Evolutionary conservation across 352 stramenopile species (phyloP).

Genomic region (Phytophthora chlamydospora): DNA sequence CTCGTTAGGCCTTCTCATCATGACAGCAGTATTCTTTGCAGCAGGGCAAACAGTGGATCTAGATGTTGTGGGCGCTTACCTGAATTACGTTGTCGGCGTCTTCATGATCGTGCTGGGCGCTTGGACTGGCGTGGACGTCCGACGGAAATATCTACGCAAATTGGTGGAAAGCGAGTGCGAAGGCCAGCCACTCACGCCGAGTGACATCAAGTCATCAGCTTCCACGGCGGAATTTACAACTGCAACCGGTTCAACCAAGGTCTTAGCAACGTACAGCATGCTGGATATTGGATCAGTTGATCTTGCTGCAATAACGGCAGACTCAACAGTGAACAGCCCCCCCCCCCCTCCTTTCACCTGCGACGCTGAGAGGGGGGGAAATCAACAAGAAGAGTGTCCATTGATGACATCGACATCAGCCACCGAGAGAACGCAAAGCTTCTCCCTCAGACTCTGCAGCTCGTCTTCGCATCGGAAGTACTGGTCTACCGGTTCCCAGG

Average conservation of each 20-base stretch:
- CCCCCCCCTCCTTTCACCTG: too few relatives aligned
- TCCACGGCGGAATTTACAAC: background rate
- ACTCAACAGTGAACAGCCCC: too few relatives aligned
- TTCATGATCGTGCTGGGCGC: slow-evolving; percentile 70
- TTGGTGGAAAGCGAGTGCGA: slow-evolving; percentile 31
- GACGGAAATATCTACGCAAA: slow-evolving; percentile 42
- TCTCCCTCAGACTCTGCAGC: too few relatives aligned
- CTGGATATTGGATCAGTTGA: too few relatives aligned
- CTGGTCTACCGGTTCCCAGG: background rate
- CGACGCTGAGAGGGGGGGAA: too few relatives aligned
- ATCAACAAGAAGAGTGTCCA: too few relatives aligned
- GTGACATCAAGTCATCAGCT: background rate
- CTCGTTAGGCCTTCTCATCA: slow-evolving; percentile 81
- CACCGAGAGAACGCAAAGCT: too few relatives aligned
- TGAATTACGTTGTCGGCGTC: slow-evolving; percentile 61
- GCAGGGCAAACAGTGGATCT: slow-evolving; percentile 43
- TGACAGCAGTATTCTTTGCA: slow-evolving; percentile 75
- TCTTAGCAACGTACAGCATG: too few relatives aligned
- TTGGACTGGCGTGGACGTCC: slow-evolving; percentile 47
- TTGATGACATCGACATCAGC: too few relatives aligned
- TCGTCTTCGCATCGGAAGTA: too few relatives aligned
- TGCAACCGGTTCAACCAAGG: too few relatives aligned
- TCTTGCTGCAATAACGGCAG: too few relatives aligned
- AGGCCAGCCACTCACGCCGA: background rate
- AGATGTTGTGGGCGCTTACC: slow-evolving; percentile 47